phyloP scores from a whole-genome alignment of 192 early-diverging fungal species.

The Coemansia sp. region DNA sequence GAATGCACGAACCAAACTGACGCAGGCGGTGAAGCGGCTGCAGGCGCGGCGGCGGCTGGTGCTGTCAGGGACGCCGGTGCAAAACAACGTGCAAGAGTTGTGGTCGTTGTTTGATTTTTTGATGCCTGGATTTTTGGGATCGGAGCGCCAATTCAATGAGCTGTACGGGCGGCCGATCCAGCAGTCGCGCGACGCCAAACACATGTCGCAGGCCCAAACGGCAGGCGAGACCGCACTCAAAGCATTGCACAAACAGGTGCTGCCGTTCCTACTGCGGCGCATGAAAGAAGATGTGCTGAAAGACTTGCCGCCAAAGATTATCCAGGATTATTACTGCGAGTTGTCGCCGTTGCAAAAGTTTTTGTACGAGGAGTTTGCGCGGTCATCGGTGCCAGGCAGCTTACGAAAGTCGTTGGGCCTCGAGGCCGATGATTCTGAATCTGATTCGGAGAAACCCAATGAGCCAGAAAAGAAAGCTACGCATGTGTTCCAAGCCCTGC shows the following conservation, averaged over 20 bases:
- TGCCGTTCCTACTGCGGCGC: conserved; percentile 92
- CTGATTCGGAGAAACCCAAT: background rate
- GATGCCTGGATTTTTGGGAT: conserved; percentile 97
- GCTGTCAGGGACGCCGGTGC: conserved; percentile 96
- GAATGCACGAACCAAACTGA: conserved; percentile 91
- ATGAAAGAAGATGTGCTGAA: conserved; percentile 97
- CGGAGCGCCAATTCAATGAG: conserved; percentile 93
- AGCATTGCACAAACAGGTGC: conserved; percentile 91
- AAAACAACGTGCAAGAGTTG: conserved; percentile 96
- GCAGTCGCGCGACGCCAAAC: conserved; percentile 85
- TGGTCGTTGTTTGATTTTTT: conserved; percentile 98
- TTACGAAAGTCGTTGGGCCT: conserved; percentile 36
- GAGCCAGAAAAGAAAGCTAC: conserved; percentile 54
- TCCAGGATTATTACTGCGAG: conserved; percentile 99
- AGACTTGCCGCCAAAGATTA: conserved; percentile 98
- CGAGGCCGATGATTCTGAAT: background rate
- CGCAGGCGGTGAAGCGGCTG: conserved; percentile 88
- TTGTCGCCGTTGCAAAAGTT: conserved; percentile 83
- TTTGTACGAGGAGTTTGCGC: conserved; percentile 92
- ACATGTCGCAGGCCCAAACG: conserved; percentile 36
- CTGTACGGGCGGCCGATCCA: conserved; percentile 91
- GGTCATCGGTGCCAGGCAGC: conserved; percentile 52
- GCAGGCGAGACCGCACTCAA: conserved; percentile 69
- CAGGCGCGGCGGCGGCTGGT: conserved; percentile 86
- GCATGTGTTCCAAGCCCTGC: conserved; percentile 97